Evolutionary conservation across 371 early-diverging fungal genomes (phyloP), one percentile per base, ranked within the genome.

Genomic region (Mucor plumbeus): DNA sequence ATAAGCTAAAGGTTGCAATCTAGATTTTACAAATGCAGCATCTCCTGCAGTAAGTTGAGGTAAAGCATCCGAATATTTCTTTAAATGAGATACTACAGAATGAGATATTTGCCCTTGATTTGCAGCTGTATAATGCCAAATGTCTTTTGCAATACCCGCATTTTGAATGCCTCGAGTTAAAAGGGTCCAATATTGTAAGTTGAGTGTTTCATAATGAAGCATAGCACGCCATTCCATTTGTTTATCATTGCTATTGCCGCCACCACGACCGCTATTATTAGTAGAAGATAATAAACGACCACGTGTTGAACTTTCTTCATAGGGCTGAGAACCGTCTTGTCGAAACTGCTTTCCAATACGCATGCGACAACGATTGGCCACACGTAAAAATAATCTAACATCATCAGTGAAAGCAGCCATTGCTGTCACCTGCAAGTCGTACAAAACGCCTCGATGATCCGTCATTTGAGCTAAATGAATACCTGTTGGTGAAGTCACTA

Each of bases 341-440:
- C 48, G 64, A 34, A 84, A 80, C 35, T 81, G 81, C 54, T 84
- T 84, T 47, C 82, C 84, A 26, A 88, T 85, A 8, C 86, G 80
- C 87, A 87, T 87, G 11, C 88, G 85, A 56, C 83, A 86, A 19
- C 90, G 79, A 70, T 88, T 89, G 35, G 88, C 85, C 0, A 88
- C 85, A 19, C 88, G 74, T 35, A 89, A 65, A 59, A 85, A 87
- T 14, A 88, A 67, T 14, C 88, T 73, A 1, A 88, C 83, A 68
- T 89, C 90, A 48, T 89, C 85, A 36, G 87, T 86, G 58, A 89
- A 86, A 0, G 88, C 86, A 6, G 88, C 85, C 71, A 89, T 69
- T 0, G 90, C 78, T 1, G 84, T 82, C 13, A 88, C 86, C 63
- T 89, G 88, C 4, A 89, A 72, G 68, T 89, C 90, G 70, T 87